phyloP scores from a whole-genome alignment of 768 basidiomycete genomes.

The Boletus pseudopeckii region DNA sequence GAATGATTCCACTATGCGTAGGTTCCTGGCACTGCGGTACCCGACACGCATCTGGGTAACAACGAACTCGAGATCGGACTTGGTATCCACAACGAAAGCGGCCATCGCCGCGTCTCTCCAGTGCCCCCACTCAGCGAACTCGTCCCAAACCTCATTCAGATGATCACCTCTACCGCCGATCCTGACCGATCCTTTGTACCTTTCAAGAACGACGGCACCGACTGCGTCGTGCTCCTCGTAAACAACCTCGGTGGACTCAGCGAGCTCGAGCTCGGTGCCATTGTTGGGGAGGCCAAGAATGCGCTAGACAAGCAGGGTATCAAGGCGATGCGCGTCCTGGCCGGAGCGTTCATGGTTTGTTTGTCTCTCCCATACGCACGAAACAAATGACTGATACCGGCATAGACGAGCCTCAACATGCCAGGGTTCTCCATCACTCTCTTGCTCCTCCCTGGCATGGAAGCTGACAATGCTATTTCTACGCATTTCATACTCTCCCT shows the following conservation, averaged over 20 bases:
- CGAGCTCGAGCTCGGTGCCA: constrained; percentile 73
- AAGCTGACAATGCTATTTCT: constrained; percentile 38
- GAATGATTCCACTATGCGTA: constrained; percentile 24
- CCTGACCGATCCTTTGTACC: constrained; percentile 74
- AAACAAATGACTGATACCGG: not conserved
- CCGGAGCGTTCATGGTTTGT: constrained; percentile 84
- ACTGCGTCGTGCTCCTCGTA: constrained; percentile 73
- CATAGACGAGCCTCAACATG: constrained; percentile 86
- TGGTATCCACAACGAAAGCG: constrained; percentile 91
- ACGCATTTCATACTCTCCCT: constrained; percentile 53
- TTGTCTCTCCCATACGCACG: not conserved
- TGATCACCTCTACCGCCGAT: constrained; percentile 70
- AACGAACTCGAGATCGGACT: constrained; percentile 85
- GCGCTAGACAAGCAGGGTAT: constrained; percentile 56
- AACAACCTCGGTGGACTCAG: constrained; percentile 89
- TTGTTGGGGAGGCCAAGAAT: constrained; percentile 58
- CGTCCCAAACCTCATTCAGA: constrained; percentile 63
- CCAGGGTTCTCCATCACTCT: constrained; percentile 87
- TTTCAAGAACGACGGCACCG: constrained; percentile 57
- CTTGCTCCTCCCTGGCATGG: constrained; percentile 60
- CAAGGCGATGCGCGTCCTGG: constrained; percentile 57
- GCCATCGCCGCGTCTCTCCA: constrained; percentile 62
- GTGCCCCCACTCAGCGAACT: constrained; percentile 69
- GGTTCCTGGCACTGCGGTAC: constrained; percentile 74
- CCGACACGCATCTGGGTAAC: constrained; percentile 50